phyloP scores from a whole-genome alignment of 129 eudicot genomes.

The Deinandra increscens region DNA sequence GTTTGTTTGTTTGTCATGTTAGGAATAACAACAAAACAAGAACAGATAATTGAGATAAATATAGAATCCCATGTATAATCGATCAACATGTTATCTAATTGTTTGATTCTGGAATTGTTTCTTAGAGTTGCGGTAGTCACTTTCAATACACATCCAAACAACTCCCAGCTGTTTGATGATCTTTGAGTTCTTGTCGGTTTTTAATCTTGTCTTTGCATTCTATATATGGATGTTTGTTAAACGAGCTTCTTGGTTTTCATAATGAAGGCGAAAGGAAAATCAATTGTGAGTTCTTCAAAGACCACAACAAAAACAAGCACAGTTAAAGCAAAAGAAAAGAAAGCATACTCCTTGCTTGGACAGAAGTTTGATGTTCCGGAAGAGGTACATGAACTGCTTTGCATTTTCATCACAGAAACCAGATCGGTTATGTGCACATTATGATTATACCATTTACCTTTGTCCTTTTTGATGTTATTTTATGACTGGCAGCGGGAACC shows the following conservation, averaged over 20 bases:
- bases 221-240: slow-evolving; percentile 10
- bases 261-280: slow-evolving; percentile 71
- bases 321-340: slow-evolving; percentile 61
- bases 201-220: background rate
- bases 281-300: slow-evolving; percentile 51
- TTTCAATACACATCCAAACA: background rate
- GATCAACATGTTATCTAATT: background rate
- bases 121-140: background rate
- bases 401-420: background rate
- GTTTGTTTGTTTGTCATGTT: no score
- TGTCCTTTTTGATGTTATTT: background rate
- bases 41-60: background rate
- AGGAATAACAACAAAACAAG: no score
- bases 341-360: slow-evolving; percentile 69
- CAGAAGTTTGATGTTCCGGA: slow-evolving; percentile 81
- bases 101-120: background rate
- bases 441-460: slow-evolving; percentile 15
- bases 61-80: background rate
- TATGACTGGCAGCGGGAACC: slow-evolving; percentile 74
- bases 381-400: slow-evolving; percentile 48
- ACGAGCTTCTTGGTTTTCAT: slow-evolving; percentile 27
- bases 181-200: background rate
- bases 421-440: background rate
- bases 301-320: slow-evolving; percentile 34
- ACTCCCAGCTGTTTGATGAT: background rate